A percentile compares a stretch with the other conserved stretches of the same genome.
Evolutionary conservation across 345 rosid species (phyloP).

Genomic region (Camelina laxa): DNA sequence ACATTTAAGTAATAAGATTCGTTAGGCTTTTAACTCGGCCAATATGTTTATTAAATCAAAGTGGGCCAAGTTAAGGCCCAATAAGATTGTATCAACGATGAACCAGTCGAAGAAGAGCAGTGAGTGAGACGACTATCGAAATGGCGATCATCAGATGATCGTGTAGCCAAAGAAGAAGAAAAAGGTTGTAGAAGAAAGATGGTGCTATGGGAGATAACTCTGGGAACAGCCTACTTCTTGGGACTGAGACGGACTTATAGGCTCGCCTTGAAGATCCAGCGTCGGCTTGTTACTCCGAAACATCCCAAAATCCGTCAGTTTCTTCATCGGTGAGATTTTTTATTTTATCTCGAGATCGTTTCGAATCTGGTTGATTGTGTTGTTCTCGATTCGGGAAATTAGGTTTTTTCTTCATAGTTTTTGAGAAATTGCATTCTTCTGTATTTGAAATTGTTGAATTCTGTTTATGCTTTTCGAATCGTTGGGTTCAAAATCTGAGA

Average conservation of each 20-base stretch:
- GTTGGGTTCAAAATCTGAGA: not conserved
- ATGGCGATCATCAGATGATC: not conserved
- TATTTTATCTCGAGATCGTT: not conserved
- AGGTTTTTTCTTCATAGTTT: not conserved
- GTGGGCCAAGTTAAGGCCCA: too few relatives aligned
- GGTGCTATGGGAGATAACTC: constrained; percentile 94
- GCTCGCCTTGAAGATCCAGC: constrained; percentile 75
- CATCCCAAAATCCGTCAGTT: constrained; percentile 66
- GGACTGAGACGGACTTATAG: constrained; percentile 80
- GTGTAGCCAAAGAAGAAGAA: constrained; percentile 8
- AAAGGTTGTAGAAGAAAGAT: constrained; percentile 46
- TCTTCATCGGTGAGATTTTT: constrained; percentile 55
- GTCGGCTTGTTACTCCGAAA: constrained; percentile 60
- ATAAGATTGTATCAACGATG: too few relatives aligned
- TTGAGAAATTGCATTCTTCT: not conserved
- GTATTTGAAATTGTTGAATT: constrained; percentile 1
- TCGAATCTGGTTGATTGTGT: not conserved
- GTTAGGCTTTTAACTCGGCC: too few relatives aligned
- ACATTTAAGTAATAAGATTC: too few relatives aligned
- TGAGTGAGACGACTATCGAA: not conserved
- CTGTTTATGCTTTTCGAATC: not conserved
- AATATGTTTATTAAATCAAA: too few relatives aligned
- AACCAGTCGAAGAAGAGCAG: too few relatives aligned
- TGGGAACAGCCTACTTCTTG: constrained; percentile 85
- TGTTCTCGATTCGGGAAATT: not conserved